Evolutionary conservation across 2,329 filamentous ascomycete genomes (phyloP).

Genomic region (Colletotrichum aenigma): DNA sequence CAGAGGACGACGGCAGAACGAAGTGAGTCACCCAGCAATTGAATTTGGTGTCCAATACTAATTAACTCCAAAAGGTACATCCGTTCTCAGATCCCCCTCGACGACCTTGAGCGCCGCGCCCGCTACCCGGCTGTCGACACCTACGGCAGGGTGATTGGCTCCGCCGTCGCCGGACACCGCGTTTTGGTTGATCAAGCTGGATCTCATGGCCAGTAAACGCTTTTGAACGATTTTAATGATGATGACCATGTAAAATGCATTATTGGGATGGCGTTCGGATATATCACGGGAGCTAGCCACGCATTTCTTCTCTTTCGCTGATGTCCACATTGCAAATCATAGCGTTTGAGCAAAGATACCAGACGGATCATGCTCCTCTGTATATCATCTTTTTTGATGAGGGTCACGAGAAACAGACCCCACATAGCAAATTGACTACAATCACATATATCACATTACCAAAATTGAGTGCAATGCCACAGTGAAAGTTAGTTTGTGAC

Average conservation of each 20-base stretch:
- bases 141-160: slow-evolving; percentile 52
- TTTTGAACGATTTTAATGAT: neutral
- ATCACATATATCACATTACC: neutral
- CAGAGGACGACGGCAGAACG: slow-evolving; percentile 69
- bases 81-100: slow-evolving; percentile 79
- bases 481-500: neutral
- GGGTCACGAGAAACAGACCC: neutral
- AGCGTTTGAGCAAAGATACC: neutral
- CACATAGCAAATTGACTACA: neutral
- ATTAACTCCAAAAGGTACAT: slow-evolving; percentile 67
- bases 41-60: neutral
- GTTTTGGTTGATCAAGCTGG: slow-evolving; percentile 47
- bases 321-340: slow-evolving; percentile 1
- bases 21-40: slow-evolving; percentile 52
- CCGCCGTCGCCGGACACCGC: slow-evolving; percentile 22
- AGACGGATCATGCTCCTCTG: neutral
- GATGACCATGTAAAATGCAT: slow-evolving; percentile 12
- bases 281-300: neutral
- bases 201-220: slow-evolving; percentile 42
- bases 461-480: neutral
- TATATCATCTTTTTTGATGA: neutral
- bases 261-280: neutral
- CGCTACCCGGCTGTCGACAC: slow-evolving; percentile 71
- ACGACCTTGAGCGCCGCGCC: slow-evolving; percentile 78
- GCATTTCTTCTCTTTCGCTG: neutral